Conservation (phyloP, 2,329 filamentous ascomycete genomes). For the Fusarium sp. region DNA sequence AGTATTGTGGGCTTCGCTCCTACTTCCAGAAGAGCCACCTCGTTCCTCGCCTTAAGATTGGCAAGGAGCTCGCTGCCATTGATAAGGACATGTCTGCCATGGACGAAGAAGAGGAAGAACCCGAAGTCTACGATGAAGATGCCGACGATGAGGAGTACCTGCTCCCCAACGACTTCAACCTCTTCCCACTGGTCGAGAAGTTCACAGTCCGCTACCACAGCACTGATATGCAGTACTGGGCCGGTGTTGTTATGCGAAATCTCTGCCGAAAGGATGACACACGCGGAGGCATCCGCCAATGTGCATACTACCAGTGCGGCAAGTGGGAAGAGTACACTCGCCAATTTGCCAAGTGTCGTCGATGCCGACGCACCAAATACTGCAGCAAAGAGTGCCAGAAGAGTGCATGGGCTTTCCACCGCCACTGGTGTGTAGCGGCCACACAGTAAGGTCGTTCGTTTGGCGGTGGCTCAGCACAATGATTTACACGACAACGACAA, state of each 20-base stretch:
- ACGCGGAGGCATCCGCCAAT: constrained; percentile 92
- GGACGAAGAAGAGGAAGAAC: constrained; percentile 57
- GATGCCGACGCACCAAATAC: constrained; percentile 96
- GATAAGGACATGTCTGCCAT: constrained; percentile 55
- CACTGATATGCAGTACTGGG: constrained; percentile 99
- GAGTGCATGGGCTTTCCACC: constrained; percentile 97
- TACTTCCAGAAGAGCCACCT: constrained; percentile 97
- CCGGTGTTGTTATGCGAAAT: constrained; percentile 98
- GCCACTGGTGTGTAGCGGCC: constrained; percentile 94
- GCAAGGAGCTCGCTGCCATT: constrained; percentile 81
- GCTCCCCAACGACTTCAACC: constrained; percentile 94
- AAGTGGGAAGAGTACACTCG: constrained; percentile 98
- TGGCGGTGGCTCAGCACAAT: constrained; percentile 4
- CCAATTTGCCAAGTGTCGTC: constrained; percentile 97
- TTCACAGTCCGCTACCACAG: constrained; percentile 96
- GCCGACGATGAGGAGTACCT: constrained; percentile 87
- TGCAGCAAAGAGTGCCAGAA: constrained; percentile 99
- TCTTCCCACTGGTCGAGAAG: constrained; percentile 97
- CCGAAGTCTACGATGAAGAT: constrained; percentile 56
- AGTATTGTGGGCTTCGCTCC: constrained; percentile 94
- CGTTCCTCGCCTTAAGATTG: constrained; percentile 90
- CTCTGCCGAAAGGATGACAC: constrained; percentile 97
- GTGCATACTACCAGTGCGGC: constrained; percentile 96
- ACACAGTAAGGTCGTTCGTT: constrained; percentile 52
- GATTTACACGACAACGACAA: constrained; percentile 31